Base-by-base conservation (phyloP, 1,284 basidiomycete genomes). In the Meira nashicola region DNA sequence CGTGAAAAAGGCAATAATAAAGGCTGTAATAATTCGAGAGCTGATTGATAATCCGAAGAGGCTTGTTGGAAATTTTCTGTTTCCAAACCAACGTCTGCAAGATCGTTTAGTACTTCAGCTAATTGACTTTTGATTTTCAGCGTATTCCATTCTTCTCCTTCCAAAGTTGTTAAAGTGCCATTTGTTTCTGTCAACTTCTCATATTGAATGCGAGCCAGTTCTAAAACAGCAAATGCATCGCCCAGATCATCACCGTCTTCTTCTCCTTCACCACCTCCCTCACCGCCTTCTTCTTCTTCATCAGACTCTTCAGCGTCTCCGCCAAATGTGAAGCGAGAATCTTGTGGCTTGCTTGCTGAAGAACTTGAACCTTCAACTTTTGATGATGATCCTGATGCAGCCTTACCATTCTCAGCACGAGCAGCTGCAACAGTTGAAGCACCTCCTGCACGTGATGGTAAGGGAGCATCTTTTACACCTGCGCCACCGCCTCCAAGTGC, bases 11-110 rank as follows among this genome's bases (percentile, higher is more conserved):
- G 56, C 39, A 66, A 58, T 41, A 76, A 64, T 2, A 75, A 57
- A 1, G 70, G 70, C 2, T 49, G n/a, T 23, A 77, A 57, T 21
- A 72, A 39, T 10, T 66, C 54, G 15, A 77, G 65, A 9, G 66
- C 60, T 5, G 63, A 59, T 2, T 53, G 57, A 57, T 77, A 77
- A 61, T 77, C 75, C 1, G 63, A 49, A 1, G 75, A 74, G 0
- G 73, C 70, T 48, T 77, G 74, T 28, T 69, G 61, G 55, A 77
- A 77, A 69, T 77, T 76, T 55, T 77, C 68, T 66, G 64, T 65
- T 54, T 77, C 75, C 37, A 77, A 59, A 12, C 75, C 75, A 6
- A 76, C 67, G 46, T 77, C 75, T 39, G 70, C 75, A n/a, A 77
- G 65, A 56, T 72, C 64, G 58, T 76, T 76, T 44, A 71, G 60